Evolutionary conservation across 345 rosid species (phyloP), one percentile per base, ranked within the genome.

Genomic region (Kandelia obovata): DNA sequence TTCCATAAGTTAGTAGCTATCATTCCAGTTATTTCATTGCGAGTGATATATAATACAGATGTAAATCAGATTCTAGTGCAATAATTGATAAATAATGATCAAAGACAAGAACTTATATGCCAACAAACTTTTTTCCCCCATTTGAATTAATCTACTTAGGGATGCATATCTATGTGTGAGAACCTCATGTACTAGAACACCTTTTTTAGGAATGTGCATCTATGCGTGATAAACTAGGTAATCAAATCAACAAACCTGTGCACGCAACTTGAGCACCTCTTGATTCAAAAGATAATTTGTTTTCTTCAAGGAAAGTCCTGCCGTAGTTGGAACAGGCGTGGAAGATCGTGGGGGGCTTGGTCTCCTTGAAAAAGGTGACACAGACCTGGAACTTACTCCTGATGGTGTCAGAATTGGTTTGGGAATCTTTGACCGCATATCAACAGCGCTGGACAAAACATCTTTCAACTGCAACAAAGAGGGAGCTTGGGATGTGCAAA

Each of bases 361-460:
- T 76, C 86, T 92, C 82, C 96, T 86, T n/a, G 97, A 92, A 84
- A 95, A 92, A 80, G 96, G 99, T 27, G 99, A 95, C 68, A 95
- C 96, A 1, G 99, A 90, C 81, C 99, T 86, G 27, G 99, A 95
- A 81, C 83, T 91, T 65, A 81, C 89, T 71, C 92, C 99, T 62
- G 96, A 95, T n/a, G 90, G 85, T 63, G 85, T 82, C 55, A 82
- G 83, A 62, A 84, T 82, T 58, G 96, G 89, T 78, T 85, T 92
- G 21, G 96, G 96, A 68, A 83, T 83, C 37, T 77, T 80, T 62
- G 90, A 73, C 53, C 89, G 84, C 68, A 88, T 59, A 61, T 94
- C 98, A 73, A 78, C 76, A 53, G 96, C 82, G 35, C 78, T 78
- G 53, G 88, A 81, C 49, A 94, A 70, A 61, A 90, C 96, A 71